These are phyloP conservation scores for Kwoniella shandongensis DNA, from an alignment of 768 basidiomycete species.

Conservation along the genomic window DNA sequence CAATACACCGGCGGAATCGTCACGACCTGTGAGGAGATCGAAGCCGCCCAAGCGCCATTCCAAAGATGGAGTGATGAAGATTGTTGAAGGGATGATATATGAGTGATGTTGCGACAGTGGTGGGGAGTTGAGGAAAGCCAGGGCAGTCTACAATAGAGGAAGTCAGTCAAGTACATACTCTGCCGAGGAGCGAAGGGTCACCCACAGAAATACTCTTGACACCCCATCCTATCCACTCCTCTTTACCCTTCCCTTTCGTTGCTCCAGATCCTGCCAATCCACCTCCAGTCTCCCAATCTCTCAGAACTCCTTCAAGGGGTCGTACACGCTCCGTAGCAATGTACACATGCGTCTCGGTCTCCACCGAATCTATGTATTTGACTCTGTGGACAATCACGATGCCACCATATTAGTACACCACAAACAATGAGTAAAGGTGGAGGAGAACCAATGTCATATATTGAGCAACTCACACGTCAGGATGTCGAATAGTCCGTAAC, in stretches of 20 bases:
- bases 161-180: no score
- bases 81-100: constrained; percentile 56
- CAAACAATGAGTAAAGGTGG: neutral
- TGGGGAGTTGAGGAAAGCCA: constrained; percentile 83
- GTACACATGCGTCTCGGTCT: constrained; percentile 80
- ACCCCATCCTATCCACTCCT: constrained; percentile 93
- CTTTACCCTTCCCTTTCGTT: constrained; percentile 61
- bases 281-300: constrained; percentile 59
- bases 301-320: constrained; percentile 66
- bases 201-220: constrained; percentile 82
- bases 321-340: constrained; percentile 93
- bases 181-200: constrained; percentile 23
- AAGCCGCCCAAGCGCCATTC: constrained; percentile 98
- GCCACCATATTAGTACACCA: no score
- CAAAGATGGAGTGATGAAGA: constrained; percentile 88
- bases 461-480: constrained; percentile 63
- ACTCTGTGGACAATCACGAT: constrained; percentile 54
- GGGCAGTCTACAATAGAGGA: constrained; percentile 64
- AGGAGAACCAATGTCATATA: neutral
- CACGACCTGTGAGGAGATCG: constrained; percentile 79
- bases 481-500: constrained; percentile 86
- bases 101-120: constrained; percentile 83
- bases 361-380: constrained; percentile 89
- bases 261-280: constrained; percentile 16
- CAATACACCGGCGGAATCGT: constrained; percentile 72